These are phyloP conservation scores for Starmera caribaea DNA, from an alignment of 805 yeast genomes.

Conservation along the genomic window DNA sequence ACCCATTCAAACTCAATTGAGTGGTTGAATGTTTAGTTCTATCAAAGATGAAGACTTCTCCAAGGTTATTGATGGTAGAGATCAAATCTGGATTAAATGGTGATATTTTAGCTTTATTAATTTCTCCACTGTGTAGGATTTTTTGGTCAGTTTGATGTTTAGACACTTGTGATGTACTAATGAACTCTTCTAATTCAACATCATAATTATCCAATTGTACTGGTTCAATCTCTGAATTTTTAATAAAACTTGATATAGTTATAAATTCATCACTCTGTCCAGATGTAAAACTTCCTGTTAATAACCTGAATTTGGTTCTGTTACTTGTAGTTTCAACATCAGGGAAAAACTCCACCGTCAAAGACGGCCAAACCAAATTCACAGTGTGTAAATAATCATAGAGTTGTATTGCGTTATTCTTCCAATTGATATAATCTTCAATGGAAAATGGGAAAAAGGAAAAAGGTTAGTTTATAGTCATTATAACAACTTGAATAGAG, in stretches of 20 bases:
- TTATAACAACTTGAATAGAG: too few species aligned
- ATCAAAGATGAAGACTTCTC: slow-evolving; percentile 62
- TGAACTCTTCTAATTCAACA: slow-evolving; percentile 22
- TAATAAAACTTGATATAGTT: slow-evolving; percentile 22
- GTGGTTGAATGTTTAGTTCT: slow-evolving; percentile 66
- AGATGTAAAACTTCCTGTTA: slow-evolving; percentile 58
- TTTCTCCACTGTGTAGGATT: slow-evolving; percentile 61
- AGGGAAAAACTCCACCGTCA: slow-evolving; percentile 63
- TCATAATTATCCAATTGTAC: slow-evolving; percentile 27
- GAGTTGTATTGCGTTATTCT: slow-evolving; percentile 66
- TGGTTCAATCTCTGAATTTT: slow-evolving; percentile 15
- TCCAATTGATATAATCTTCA: slow-evolving; percentile 44
- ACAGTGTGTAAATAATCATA: slow-evolving; percentile 67
- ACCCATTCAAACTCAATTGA: slow-evolving; percentile 22
- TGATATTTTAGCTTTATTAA: slow-evolving; percentile 63
- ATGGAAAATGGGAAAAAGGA: too few species aligned
- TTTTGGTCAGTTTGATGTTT: slow-evolving; percentile 40
- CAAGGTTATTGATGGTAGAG: slow-evolving; percentile 60
- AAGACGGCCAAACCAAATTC: slow-evolving; percentile 60
- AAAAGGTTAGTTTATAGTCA: too few species aligned
- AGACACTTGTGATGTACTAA: slow-evolving; percentile 19
- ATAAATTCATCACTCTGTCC: slow-evolving; percentile 44
- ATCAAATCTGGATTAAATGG: slow-evolving; percentile 84
- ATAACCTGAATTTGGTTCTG: slow-evolving; percentile 30
- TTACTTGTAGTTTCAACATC: slow-evolving; percentile 21